Base-by-base conservation (phyloP, 2,329 filamentous ascomycete species). In the Xylogone sp. region DNA sequence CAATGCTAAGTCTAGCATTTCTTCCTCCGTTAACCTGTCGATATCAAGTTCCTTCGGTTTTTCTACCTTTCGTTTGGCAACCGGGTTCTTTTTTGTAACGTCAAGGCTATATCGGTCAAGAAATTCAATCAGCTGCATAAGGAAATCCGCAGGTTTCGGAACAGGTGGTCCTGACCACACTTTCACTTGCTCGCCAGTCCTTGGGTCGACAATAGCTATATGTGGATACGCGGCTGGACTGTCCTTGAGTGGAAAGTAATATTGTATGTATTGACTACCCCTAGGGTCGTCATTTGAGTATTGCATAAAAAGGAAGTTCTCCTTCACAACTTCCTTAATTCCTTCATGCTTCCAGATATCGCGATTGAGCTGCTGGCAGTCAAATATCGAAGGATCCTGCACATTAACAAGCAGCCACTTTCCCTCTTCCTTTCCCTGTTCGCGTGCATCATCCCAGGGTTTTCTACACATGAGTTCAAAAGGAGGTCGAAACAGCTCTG, bases 351-450 rank as follows among this genome's bases (percentile, higher is more conserved):
- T 97, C 94, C 94, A 99, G 49, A 97, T 84, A 67, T 99, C 94
- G 43, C 94, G 82, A 66, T 99, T 99, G 18, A 99, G 75, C 2
- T 89, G 81, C 68, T 99, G 94, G 69, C 94, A 99, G 69, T 94
- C 88, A 68, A 99, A 99, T 63, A 96, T 86, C 31, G 88, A 88
- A 58, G 89, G 83, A 66, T 99, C 92, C 70, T 99, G 94, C 16
- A 99, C 84, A 67, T 99, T 97, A 56, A 97, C 90, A 60, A 99
- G 71, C 45, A 99, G 81, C 94, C 94, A 99, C 69, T 96, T 97
- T 75, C 90, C 85, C 22, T 86, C 79, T 44, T 91, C 88, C 67
- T 94, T 96, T 54, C 93, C 94, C 61, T 91, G 78, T 16, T 92
- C 82, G 49, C 94, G 83, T 13, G 90, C 94, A 52, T 86, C 80